phyloP scores from a whole-genome alignment of 2,329 filamentous ascomycete genomes.

The Scortechinia acanthostroma region DNA sequence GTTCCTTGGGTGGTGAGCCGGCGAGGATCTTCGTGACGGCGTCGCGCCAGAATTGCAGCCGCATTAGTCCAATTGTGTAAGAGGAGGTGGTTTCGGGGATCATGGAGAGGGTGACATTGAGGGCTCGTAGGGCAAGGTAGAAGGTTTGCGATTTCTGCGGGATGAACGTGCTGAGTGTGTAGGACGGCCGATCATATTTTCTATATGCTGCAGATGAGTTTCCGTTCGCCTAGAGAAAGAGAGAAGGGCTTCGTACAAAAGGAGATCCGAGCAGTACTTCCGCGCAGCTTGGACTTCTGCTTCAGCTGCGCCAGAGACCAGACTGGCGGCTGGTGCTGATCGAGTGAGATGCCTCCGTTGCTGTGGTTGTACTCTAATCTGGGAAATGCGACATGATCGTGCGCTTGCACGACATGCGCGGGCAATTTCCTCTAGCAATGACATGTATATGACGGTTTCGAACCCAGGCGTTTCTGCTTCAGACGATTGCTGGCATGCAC shows the following conservation, averaged over 20 bases:
- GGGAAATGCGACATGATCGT: too few relatives aligned
- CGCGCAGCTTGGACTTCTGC: background rate
- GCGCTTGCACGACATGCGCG: too few relatives aligned
- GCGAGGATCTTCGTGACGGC: conserved; percentile 45
- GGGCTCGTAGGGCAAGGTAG: conserved; percentile 56
- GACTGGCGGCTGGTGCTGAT: background rate
- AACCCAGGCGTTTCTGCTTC: too few relatives aligned
- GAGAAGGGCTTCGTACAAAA: background rate
- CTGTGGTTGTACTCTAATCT: background rate
- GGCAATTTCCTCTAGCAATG: too few relatives aligned
- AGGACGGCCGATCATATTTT: conserved; percentile 57
- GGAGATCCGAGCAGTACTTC: background rate
- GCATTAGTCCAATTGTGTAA: conserved; percentile 55
- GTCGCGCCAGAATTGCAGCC: conserved; percentile 60
- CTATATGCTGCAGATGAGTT: too few relatives aligned
- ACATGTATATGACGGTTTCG: background rate
- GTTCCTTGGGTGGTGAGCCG: conserved; percentile 52
- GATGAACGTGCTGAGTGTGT: conserved; percentile 53
- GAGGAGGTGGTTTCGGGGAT: conserved; percentile 57
- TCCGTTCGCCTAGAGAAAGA: background rate
- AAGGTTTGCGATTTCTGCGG: conserved; percentile 46
- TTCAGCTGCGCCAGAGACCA: background rate
- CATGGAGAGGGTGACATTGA: conserved; percentile 56
- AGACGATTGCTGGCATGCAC: too few relatives aligned
- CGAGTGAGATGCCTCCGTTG: background rate